These are phyloP conservation scores for Cryptococcus depauperatus DNA, from an alignment of 1,284 basidiomycete species.

Conservation along the genomic window DNA sequence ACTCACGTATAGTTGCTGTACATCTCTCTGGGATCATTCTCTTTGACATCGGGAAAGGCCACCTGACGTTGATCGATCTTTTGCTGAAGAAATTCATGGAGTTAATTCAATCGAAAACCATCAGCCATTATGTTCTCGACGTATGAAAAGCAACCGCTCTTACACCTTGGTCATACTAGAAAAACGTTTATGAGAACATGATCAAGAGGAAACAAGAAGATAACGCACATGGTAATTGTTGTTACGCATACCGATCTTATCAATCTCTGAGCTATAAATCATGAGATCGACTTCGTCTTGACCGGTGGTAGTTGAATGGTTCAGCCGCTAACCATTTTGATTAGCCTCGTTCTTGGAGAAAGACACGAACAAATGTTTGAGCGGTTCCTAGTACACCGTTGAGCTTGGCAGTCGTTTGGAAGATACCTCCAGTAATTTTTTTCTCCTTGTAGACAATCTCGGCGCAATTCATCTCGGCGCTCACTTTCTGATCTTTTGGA, in stretches of 20 bases:
- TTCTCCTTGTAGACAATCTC: conserved; percentile 7
- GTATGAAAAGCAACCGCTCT: neutral
- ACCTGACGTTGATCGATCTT: neutral
- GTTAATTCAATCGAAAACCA: neutral
- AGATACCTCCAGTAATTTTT: conserved; percentile 9
- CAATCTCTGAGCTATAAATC: conserved; percentile 4
- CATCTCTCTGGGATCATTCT: conserved; percentile 1
- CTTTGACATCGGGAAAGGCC: conserved; percentile 3
- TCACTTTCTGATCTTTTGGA: conserved; percentile 2
- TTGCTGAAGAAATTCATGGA: neutral
- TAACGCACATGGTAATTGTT: neutral
- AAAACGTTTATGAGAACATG: neutral
- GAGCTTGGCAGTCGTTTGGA: conserved; percentile 9
- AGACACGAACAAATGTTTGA: conserved; percentile 8
- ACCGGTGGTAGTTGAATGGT: conserved; percentile 6
- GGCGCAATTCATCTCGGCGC: conserved; percentile 8
- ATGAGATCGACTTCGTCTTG: conserved; percentile 11
- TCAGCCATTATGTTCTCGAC: neutral
- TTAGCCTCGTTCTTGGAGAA: neutral
- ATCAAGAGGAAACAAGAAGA: conserved; percentile 1
- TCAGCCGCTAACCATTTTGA: conserved; percentile 9
- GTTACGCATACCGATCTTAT: neutral
- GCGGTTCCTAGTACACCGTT: conserved; percentile 5
- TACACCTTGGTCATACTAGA: conserved; percentile 2
- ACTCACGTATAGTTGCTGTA: conserved; percentile 13